phyloP scores from a whole-genome alignment of 306 rosid genomes.

The Dalbergia oliveri region DNA sequence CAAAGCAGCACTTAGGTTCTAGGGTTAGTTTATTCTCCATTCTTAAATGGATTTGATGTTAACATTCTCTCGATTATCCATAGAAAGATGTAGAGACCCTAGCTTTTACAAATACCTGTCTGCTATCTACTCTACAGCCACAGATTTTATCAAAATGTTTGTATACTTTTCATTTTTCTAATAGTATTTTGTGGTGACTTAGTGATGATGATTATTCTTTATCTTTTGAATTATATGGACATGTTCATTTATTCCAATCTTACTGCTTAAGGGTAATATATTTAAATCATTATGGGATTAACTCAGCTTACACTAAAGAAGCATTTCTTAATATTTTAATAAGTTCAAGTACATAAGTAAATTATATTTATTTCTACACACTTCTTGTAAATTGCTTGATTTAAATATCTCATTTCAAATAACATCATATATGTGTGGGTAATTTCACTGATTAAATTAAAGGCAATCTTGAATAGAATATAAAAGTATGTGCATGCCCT shows the following conservation, averaged over 20 bases:
- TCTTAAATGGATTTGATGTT: conserved; percentile 43
- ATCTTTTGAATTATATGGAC: conserved; percentile 36
- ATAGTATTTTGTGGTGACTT: conserved; percentile 34
- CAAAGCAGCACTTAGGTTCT: conserved; percentile 32
- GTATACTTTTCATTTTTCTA: conserved; percentile 30
- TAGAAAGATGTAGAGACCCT: conserved; percentile 44
- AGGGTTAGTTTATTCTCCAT: conserved; percentile 32
- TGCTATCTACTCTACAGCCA: conserved; percentile 35
- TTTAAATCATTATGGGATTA: background rate
- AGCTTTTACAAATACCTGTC: conserved; percentile 37
- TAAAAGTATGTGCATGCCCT: background rate
- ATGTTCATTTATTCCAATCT: conserved; percentile 40
- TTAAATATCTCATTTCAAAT: background rate
- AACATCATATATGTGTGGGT: too few relatives aligned
- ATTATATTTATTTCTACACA: too few relatives aligned
- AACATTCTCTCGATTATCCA: conserved; percentile 30
- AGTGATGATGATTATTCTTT: conserved; percentile 33
- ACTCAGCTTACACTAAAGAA: background rate
- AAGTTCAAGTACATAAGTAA: too few relatives aligned
- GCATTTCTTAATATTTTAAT: too few relatives aligned
- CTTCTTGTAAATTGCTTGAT: background rate
- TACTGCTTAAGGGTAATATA: conserved; percentile 18
- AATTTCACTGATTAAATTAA: background rate
- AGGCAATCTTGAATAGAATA: background rate
- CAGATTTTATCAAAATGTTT: conserved; percentile 30